Base-by-base conservation (phyloP, 257 asterid genomes). In the Petunia axillaris region DNA sequence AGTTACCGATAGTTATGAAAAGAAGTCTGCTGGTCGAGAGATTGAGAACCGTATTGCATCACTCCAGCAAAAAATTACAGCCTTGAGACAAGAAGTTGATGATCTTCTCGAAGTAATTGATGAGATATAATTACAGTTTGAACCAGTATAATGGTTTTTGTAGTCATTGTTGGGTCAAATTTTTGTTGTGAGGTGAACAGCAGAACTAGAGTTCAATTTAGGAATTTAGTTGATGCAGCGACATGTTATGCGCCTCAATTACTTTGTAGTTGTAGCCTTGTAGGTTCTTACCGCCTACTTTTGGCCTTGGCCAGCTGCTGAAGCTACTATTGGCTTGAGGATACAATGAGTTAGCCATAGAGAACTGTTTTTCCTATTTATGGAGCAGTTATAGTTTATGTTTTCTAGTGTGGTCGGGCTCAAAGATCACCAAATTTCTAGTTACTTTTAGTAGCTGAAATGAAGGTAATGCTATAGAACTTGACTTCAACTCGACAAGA, bases 71-170 rank as follows among this genome's bases (percentile, higher is more conserved):
- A 96, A 85, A 82, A 90, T 94, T 60, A 77, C 91, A 37, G 79
- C 84, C 80, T 86, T 94, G 91, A 92, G 97, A 75, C 95, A 89
- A 88, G 99, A 96, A 84, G 93, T 96, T 60, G 95, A 91, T 79
- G 99, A 96, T 82, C 94, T 96, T 80, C 88, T 96, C 76, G 97
- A 96, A 48, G 83, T 91, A 37, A 88, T 96, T 39, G 96, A 91
- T 75, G 99, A 95, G 92, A 94, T 95, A 38, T 95, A 88, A 82
- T 68, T 38, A 41, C 55, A 35, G 44, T 8, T 83, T 78, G 75
- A 62, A 64, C 83, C 58, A 25, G 8, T 77, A 4, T 66, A 80
- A 78, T 59, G 55, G 48, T 76, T 81, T 68, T 79, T 68, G 50
- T 40, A 15, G 67, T 52, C 65, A 67, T 68, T 66, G 54, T 54